These are phyloP conservation scores for Halophytophthora polymorphica DNA, from an alignment of 352 stramenopile genomes.

Conservation along the genomic window DNA sequence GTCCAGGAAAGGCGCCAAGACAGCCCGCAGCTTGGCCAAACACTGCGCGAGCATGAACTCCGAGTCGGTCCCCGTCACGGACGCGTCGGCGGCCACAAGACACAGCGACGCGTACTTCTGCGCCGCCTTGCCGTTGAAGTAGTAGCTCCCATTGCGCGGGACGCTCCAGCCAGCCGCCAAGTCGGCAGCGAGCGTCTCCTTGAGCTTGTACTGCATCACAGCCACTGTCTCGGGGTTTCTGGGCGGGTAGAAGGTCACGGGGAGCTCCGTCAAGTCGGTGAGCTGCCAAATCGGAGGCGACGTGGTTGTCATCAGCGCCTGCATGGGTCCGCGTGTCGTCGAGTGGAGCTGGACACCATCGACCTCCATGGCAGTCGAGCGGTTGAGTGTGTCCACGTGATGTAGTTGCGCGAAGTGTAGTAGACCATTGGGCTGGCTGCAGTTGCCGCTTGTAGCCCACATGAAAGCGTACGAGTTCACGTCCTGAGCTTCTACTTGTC, in stretches of 20 bases:
- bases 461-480: conserved; percentile 32
- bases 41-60: conserved; percentile 9
- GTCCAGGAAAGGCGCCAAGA: conserved; percentile 21
- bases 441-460: conserved; percentile 41
- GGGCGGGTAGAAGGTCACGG: conserved; percentile 31
- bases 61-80: conserved; percentile 10
- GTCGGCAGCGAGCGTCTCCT: conserved; percentile 19
- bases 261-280: conserved; percentile 23
- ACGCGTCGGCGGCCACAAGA: conserved; percentile 23
- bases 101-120: conserved; percentile 39
- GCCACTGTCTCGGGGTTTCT: conserved; percentile 7
- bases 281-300: conserved; percentile 28
- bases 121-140: conserved; percentile 33
- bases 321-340: conserved; percentile 43
- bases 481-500: conserved; percentile 28
- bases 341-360: conserved; percentile 19
- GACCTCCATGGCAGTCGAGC: conserved; percentile 19
- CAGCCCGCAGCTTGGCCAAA: conserved; percentile 15
- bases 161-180: conserved; percentile 23
- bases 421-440: conserved; percentile 16
- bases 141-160: conserved; percentile 24
- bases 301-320: conserved; percentile 24
- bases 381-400: conserved; percentile 41
- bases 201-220: conserved; percentile 17
- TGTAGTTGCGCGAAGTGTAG: conserved; percentile 48